Base-by-base conservation (phyloP, 2,329 filamentous ascomycete species). In the Hirsutella minnesotensis region DNA sequence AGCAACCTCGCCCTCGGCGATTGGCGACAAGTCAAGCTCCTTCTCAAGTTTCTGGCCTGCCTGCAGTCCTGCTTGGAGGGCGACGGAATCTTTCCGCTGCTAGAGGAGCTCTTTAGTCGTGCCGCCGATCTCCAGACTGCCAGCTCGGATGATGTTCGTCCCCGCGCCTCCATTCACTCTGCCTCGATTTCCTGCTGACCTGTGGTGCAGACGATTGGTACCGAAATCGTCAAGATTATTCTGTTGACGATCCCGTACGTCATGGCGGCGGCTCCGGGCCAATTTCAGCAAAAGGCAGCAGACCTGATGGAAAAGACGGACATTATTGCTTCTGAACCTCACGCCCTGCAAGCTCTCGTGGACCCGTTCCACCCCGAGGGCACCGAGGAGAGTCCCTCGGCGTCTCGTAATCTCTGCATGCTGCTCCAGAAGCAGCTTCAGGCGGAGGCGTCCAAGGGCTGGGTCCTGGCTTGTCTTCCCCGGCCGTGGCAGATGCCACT, bases 201-300 rank as follows among this genome's bases (percentile, higher is more conserved):
- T 41, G 24, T 29, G 46, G 42, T n/a, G 18, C 30, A 80, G 75
- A 81, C 75, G 0, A 76, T 82, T 48, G 78, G 78, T 39, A 81
- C 94, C 35, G 92, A 96, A 66, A 76, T 98, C 29, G 88, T 95
- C 60, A 96, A 95, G 65, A 89, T 95, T 53, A 95, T 98, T 50
- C 77, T 96, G 37, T 77, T 95, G 39, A 95, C 90, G 0, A 84
- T 98, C 45, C 90, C 92, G 0, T 98, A 96, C 60, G 72, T 87
- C 43, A 81, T 95, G 73, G 77, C 81, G 9, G 79, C 85, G 3
- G 77, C 81, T 0, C 82, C 84, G 3, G 70, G 73, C 3, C 77
- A 79, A 40, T 81, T 83, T 56, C 78, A 82, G 52, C 73, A 83
- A 50, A 84, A 84, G 56, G 88, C 87, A 3, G 72, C 75, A 1